These are phyloP conservation scores for Diaporthe ampelina DNA, from an alignment of 2,329 filamentous ascomycete genomes.

Conservation along the genomic window DNA sequence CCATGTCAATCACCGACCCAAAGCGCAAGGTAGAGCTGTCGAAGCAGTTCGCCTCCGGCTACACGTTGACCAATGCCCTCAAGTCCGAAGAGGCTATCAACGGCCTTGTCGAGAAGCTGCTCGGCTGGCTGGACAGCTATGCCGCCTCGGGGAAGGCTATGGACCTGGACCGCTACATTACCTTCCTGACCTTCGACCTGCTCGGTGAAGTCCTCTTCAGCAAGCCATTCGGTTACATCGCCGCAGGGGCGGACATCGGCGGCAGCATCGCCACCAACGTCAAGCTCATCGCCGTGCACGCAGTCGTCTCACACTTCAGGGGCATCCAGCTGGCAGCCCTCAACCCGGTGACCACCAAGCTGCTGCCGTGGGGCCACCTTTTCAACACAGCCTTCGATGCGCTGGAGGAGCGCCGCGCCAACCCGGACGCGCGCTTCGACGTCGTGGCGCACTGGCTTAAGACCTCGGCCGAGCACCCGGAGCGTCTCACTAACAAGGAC, in stretches of 20 bases:
- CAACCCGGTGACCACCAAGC: slow-evolving; percentile 48
- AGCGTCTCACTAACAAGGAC: slow-evolving; percentile 44
- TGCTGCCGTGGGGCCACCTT: slow-evolving; percentile 49
- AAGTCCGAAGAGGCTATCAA: slow-evolving; percentile 41
- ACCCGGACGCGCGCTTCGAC: slow-evolving; percentile 47
- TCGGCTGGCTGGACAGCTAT: slow-evolving; percentile 43
- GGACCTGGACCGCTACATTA: slow-evolving; percentile 45
- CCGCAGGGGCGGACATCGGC: slow-evolving; percentile 50
- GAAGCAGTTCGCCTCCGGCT: slow-evolving; percentile 51
- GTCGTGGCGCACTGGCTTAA: slow-evolving; percentile 48
- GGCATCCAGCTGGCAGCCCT: slow-evolving; percentile 47
- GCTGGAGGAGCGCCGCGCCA: slow-evolving; percentile 43
- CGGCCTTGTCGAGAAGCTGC: slow-evolving; percentile 40
- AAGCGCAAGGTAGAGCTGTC: slow-evolving; percentile 51
- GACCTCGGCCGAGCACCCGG: slow-evolving; percentile 41
- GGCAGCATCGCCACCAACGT: slow-evolving; percentile 48
- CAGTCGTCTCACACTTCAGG: slow-evolving; percentile 46
- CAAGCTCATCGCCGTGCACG: slow-evolving; percentile 42
- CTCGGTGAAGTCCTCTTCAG: slow-evolving; percentile 51
- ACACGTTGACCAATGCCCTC: slow-evolving; percentile 50
- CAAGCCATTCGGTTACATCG: slow-evolving; percentile 50
- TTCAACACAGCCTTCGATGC: slow-evolving; percentile 46
- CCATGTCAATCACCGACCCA: slow-evolving; percentile 55
- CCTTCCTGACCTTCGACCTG: slow-evolving; percentile 50
- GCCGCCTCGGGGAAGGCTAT: slow-evolving; percentile 39